Evolutionary conservation across 1,284 basidiomycete species (phyloP).

Genomic region (Pisolithus thermaeus): DNA sequence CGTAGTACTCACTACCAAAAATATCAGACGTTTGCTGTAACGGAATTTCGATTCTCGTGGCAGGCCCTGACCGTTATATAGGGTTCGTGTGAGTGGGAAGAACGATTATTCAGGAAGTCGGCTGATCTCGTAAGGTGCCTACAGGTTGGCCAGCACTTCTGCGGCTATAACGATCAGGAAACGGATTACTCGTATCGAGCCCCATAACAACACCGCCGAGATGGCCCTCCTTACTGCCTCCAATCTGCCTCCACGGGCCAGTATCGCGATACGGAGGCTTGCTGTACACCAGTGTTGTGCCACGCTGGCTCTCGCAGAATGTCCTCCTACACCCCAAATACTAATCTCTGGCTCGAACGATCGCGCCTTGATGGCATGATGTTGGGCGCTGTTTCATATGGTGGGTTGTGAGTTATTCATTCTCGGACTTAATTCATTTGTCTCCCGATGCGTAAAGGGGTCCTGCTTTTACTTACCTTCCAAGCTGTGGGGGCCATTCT

Average conservation of each 20-base stretch:
- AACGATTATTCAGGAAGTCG: too few relatives aligned
- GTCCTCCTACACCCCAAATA: slow-evolving; percentile 13
- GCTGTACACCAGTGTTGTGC: background rate
- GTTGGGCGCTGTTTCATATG: slow-evolving; percentile 17
- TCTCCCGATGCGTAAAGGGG: slow-evolving; percentile 8
- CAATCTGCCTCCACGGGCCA: background rate
- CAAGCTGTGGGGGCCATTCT: slow-evolving; percentile 14
- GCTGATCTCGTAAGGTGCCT: too few relatives aligned
- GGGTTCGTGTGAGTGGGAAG: too few relatives aligned
- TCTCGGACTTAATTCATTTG: background rate
- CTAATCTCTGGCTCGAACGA: slow-evolving; percentile 22
- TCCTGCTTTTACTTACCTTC: slow-evolving; percentile 17
- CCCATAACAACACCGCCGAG: too few relatives aligned
- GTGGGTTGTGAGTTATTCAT: slow-evolving; percentile 4
- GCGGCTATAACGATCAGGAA: too few relatives aligned
- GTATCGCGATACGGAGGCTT: too few relatives aligned
- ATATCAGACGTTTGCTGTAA: too few relatives aligned
- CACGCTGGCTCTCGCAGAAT: slow-evolving; percentile 5
- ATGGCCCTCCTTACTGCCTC: background rate
- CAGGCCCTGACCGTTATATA: too few relatives aligned
- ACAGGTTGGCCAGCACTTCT: too few relatives aligned
- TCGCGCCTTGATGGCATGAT: slow-evolving; percentile 23
- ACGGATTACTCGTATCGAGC: too few relatives aligned
- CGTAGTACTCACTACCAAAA: too few relatives aligned
- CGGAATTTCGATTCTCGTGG: too few relatives aligned